phyloP scores from a whole-genome alignment of 225 moss, liverwort and hornwort genomes.

The Pseudoscleropodium purum region DNA sequence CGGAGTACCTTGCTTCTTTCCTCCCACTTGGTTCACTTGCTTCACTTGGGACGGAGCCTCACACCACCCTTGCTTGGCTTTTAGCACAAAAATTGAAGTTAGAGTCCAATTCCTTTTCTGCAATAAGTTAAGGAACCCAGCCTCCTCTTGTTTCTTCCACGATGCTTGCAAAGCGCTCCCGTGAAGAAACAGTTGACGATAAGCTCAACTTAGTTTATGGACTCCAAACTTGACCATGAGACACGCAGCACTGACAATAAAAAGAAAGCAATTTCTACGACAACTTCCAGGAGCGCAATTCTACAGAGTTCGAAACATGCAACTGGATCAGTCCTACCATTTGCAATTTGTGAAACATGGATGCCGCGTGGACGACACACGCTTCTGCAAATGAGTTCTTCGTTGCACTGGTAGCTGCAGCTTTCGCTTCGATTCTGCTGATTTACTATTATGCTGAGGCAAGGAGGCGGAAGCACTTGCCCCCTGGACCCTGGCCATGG shows the following conservation, averaged over 20 bases:
- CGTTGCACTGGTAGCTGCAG: not conserved
- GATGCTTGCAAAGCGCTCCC: not conserved
- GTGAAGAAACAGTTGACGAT: no score
- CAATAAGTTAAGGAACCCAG: not conserved
- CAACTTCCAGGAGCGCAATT: no score
- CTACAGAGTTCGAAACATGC: not conserved
- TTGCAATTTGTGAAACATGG: not conserved
- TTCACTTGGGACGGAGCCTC: not conserved
- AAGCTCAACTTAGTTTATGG: not conserved
- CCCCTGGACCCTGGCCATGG: slow-evolving; percentile 13
- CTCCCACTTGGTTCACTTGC: not conserved
- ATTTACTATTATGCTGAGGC: not conserved
- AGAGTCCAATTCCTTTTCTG: not conserved
- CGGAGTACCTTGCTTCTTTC: not conserved
- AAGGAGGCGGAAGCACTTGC: not conserved
- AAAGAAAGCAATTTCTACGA: no score
- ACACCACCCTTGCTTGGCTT: not conserved
- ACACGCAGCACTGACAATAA: not conserved
- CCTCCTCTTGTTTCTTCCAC: not conserved
- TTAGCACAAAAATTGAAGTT: not conserved
- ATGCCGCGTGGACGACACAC: not conserved
- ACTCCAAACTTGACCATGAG: not conserved
- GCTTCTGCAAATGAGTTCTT: not conserved
- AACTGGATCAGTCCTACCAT: not conserved
- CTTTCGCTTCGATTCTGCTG: not conserved